phyloP scores from a whole-genome alignment of 768 basidiomycete species.

The Porpolomopsis calyptriformis region DNA sequence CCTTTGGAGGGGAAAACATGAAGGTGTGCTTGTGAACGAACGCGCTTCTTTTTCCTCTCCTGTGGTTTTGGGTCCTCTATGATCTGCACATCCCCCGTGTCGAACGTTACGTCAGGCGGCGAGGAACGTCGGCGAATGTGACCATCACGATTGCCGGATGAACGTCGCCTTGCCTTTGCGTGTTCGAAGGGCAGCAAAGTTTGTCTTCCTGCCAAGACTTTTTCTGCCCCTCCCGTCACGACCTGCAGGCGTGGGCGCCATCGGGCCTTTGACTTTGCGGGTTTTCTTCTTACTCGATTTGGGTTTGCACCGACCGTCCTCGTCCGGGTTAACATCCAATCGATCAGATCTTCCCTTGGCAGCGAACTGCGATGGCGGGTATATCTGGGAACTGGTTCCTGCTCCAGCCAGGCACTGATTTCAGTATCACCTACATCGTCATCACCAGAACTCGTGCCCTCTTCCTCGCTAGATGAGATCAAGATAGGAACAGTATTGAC shows the following conservation, averaged over 20 bases:
- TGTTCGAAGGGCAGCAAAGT: conserved; percentile 20
- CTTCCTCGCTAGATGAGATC: neutral
- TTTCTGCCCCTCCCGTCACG: conserved; percentile 26
- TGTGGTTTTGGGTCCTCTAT: conserved; percentile 14
- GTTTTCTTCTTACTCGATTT: conserved; percentile 12
- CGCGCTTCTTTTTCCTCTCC: conserved; percentile 20
- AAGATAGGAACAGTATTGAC: neutral
- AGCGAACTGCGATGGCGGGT: neutral
- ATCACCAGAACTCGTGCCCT: neutral
- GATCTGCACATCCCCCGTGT: neutral
- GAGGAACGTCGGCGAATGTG: neutral
- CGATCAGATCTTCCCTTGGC: conserved; percentile 44
- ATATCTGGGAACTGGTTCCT: conserved; percentile 4
- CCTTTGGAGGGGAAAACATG: conserved; percentile 28
- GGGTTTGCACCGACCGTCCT: conserved; percentile 19
- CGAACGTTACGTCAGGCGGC: neutral
- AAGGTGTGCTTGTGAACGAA: conserved; percentile 23
- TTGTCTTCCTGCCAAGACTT: conserved; percentile 27
- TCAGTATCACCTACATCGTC: conserved; percentile 1
- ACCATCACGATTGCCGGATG: neutral
- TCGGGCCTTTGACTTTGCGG: conserved; percentile 8
- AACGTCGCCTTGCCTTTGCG: conserved; percentile 8
- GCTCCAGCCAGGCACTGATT: neutral
- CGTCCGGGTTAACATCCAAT: conserved; percentile 55
- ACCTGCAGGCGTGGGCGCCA: conserved; percentile 24